Conservation (phyloP, 2,329 filamentous ascomycete species). For the Incumbomyces lentus region DNA sequence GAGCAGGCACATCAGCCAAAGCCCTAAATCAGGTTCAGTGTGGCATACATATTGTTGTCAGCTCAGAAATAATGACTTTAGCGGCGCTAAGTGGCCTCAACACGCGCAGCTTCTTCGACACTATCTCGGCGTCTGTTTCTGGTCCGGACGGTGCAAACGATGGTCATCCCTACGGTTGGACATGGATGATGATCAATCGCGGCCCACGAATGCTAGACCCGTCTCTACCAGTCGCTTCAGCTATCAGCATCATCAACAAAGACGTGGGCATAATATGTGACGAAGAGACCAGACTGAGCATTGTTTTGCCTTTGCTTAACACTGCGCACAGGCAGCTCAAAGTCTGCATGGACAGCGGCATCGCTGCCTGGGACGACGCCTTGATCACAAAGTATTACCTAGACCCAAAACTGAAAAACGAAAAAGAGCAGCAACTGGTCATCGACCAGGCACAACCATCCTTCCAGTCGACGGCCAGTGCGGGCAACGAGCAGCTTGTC, state of each 20-base stretch:
- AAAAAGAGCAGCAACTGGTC: conserved; percentile 8
- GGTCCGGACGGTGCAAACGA: conserved; percentile 24
- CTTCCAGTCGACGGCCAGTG: conserved; percentile 3
- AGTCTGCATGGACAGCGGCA: conserved; percentile 18
- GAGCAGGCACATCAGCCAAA: conserved; percentile 53
- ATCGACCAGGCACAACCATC: conserved; percentile 12
- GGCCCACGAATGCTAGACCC: conserved; percentile 45
- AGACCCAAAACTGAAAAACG: conserved; percentile 10
- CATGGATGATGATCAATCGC: conserved; percentile 55
- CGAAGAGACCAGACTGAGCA: conserved; percentile 16
- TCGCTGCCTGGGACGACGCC: conserved; percentile 16
- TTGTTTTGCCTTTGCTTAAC: conserved; percentile 19
- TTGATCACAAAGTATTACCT: conserved; percentile 20
- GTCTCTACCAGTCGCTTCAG: conserved; percentile 47
- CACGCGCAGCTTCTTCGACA: conserved; percentile 31
- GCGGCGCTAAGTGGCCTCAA: conserved; percentile 48
- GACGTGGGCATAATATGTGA: conserved; percentile 32
- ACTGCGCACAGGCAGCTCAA: conserved; percentile 14
- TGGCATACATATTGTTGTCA: conserved; percentile 51
- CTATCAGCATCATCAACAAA: conserved; percentile 51
- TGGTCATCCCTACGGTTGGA: conserved; percentile 36
- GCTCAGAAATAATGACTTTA: conserved; percentile 51
- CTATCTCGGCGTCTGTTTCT: conserved; percentile 24
- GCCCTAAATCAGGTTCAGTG: conserved; percentile 55
- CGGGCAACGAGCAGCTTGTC: conserved; percentile 10